Percentiles rank a stretch among this genome's conserved stretches.
Evolutionary conservation across 768 basidiomycete genomes (phyloP).

Genomic region (Hirschioporus abietinus): DNA sequence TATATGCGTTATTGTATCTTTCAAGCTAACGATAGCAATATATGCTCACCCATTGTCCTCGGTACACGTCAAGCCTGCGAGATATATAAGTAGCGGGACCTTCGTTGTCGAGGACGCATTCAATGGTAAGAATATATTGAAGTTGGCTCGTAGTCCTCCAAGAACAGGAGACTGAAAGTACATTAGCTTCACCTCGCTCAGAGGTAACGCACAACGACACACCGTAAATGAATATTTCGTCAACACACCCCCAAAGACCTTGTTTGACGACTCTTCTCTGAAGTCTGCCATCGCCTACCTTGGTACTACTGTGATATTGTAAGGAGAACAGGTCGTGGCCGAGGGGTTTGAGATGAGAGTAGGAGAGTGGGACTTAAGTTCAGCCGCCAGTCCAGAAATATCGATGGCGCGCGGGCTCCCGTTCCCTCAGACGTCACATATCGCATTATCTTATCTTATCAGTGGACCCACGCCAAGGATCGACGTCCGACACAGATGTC

Average conservation of each 20-base stretch:
- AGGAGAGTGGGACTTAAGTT: background rate
- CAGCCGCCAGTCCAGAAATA: background rate
- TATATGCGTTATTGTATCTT: background rate
- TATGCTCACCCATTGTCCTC: conserved; percentile 83
- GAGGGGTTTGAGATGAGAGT: background rate
- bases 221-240: conserved; percentile 87
- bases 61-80: conserved; percentile 84
- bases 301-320: background rate
- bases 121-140: conserved; percentile 87
- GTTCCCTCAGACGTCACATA: background rate
- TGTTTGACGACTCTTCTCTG: conserved; percentile 70
- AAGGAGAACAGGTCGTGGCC: background rate
- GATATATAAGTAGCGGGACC: conserved; percentile 73
- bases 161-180: conserved; percentile 55
- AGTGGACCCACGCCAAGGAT: background rate
- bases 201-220: conserved; percentile 9
- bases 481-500: background rate
- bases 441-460: background rate
- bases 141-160: conserved; percentile 64
- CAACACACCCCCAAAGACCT: conserved; percentile 74
- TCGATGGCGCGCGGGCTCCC: conserved; percentile 1
- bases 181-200: background rate
- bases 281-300: conserved; percentile 31
- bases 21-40: background rate
- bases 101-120: conserved; percentile 41